phyloP scores from a whole-genome alignment of 1,284 basidiomycete species.

The Cutaneotrichosporon cyanovorans region DNA sequence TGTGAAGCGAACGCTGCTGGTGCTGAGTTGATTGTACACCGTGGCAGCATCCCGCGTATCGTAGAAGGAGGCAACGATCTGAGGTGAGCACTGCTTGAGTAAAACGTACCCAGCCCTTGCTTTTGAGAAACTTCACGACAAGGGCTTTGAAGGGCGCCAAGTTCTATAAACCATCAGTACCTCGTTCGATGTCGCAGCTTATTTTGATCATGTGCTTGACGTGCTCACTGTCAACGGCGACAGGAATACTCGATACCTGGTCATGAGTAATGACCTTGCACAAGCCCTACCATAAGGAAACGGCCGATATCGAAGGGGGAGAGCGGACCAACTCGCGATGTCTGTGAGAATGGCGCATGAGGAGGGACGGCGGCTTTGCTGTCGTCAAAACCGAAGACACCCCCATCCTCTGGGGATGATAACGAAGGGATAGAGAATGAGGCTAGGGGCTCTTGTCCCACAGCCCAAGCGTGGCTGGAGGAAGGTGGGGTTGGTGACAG shows the following conservation, averaged over 20 bases:
- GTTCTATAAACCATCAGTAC: conserved; percentile 6
- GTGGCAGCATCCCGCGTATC: conserved; percentile 33
- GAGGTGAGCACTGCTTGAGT: not conserved
- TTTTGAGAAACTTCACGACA: conserved; percentile 23
- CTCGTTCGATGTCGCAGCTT: not conserved
- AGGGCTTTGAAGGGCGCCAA: conserved; percentile 27
- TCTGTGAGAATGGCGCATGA: not conserved
- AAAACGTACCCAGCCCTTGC: conserved; percentile 21
- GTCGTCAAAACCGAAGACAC: no score
- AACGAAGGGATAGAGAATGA: no score
- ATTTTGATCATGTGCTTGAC: conserved; percentile 25
- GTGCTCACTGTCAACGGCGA: conserved; percentile 12
- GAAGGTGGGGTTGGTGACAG: no score
- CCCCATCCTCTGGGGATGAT: no score
- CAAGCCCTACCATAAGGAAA: conserved; percentile 23
- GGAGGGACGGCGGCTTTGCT: no score
- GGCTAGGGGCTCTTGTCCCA: no score
- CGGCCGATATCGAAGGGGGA: conserved; percentile 22
- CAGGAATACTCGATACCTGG: conserved; percentile 26
- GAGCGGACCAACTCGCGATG: no score
- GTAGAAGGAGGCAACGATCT: conserved; percentile 36
- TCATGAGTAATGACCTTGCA: not conserved
- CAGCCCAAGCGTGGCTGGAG: no score
- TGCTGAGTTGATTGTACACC: conserved; percentile 21
- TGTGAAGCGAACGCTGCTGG: conserved; percentile 14